Conservation (phyloP, 768 basidiomycete species). For the Suillus occidentalis region DNA sequence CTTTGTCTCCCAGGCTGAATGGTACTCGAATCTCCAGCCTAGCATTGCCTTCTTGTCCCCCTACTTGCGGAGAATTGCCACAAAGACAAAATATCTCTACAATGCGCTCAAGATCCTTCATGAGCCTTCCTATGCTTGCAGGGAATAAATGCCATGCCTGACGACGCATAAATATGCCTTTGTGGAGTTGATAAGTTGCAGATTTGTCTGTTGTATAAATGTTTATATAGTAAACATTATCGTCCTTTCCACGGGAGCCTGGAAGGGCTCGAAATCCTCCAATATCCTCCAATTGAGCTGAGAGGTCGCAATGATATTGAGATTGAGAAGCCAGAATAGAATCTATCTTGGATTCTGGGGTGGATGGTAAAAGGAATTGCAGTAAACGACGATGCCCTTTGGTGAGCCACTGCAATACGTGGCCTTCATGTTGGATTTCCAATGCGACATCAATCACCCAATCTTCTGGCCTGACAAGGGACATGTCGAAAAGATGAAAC, state of each 20-base stretch:
- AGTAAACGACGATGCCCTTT: neutral
- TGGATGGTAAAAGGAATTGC: neutral
- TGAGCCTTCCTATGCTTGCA: neutral
- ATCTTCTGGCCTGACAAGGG: neutral
- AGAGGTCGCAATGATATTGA: neutral
- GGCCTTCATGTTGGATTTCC: neutral
- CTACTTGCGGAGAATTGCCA: neutral
- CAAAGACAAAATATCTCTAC: neutral
- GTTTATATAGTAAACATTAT: neutral
- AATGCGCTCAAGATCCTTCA: neutral
- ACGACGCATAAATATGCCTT: neutral
- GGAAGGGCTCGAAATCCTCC: neutral
- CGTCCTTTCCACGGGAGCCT: neutral
- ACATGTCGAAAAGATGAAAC: neutral
- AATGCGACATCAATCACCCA: neutral
- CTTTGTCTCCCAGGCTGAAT: neutral
- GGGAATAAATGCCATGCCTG: neutral
- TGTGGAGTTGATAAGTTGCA: neutral
- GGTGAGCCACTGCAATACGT: neutral
- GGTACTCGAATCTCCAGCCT: neutral
- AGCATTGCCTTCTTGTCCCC: neutral
- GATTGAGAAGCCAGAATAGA: neutral
- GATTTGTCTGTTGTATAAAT: neutral
- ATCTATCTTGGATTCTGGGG: neutral
- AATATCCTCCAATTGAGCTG: neutral